Evolutionary conservation across 805 yeast genomes (phyloP).

Genomic region (Ogataea paraovalis): DNA sequence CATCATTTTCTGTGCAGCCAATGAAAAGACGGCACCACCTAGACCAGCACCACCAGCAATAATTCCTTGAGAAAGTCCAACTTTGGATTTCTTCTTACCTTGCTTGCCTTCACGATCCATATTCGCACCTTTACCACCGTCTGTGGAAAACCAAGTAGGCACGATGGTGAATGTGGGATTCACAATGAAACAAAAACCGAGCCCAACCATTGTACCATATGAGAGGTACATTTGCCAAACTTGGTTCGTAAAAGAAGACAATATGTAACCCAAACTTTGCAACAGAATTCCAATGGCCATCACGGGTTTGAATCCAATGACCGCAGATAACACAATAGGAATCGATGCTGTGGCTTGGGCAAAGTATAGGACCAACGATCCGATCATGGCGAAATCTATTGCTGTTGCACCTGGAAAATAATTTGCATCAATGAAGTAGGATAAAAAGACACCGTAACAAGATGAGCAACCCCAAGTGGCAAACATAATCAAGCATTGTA

Average conservation of each 20-base stretch:
- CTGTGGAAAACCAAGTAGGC: constrained; percentile 47
- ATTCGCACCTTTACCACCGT: not conserved
- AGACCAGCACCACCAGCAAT: constrained; percentile 37
- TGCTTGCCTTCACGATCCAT: not conserved
- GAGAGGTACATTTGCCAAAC: constrained; percentile 46
- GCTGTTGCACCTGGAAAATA: constrained; percentile 49
- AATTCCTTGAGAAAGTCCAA: constrained; percentile 36
- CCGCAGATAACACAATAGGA: constrained; percentile 6
- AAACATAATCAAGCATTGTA: constrained; percentile 41
- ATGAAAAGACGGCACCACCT: constrained; percentile 36
- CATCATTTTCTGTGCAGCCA: constrained; percentile 33
- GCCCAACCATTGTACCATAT: constrained; percentile 48
- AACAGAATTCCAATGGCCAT: constrained; percentile 31
- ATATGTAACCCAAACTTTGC: constrained; percentile 35
- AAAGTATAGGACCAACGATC: constrained; percentile 36
- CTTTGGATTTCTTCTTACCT: constrained; percentile 31
- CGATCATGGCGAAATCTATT: constrained; percentile 57
- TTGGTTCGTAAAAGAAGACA: constrained; percentile 45
- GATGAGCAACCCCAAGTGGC: constrained; percentile 67
- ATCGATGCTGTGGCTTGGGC: constrained; percentile 14
- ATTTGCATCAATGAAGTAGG: constrained; percentile 45
- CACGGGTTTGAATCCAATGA: constrained; percentile 13
- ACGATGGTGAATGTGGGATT: constrained; percentile 44
- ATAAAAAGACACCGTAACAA: constrained; percentile 57
- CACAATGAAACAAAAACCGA: constrained; percentile 44